Conservation (phyloP, 768 basidiomycete genomes). For the Serendipita sp. region DNA sequence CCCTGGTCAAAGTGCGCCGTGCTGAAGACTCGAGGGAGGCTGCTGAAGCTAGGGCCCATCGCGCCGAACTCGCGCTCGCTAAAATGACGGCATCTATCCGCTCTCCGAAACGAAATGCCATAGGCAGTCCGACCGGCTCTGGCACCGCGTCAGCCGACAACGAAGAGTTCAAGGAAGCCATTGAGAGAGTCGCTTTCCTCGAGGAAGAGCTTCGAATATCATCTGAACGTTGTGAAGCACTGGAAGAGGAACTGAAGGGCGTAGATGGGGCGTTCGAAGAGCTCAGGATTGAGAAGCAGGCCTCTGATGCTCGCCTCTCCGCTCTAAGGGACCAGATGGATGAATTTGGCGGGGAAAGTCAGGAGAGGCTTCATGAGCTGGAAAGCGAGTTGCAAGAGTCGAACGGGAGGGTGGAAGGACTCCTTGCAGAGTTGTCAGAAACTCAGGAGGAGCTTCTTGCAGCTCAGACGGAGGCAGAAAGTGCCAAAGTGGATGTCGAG, state of each 20-base stretch:
- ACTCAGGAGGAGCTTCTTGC: conserved; percentile 43
- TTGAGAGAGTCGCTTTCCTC: conserved; percentile 35
- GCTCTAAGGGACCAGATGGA: conserved; percentile 15
- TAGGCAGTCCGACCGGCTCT: not conserved
- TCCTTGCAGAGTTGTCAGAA: conserved; percentile 37
- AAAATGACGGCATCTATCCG: conserved; percentile 37
- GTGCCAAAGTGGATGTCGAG: not conserved
- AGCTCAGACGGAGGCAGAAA: conserved; percentile 18
- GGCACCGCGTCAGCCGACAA: conserved; percentile 19
- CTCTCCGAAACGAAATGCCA: conserved; percentile 15
- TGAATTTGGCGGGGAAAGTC: conserved; percentile 11
- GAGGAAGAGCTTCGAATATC: conserved; percentile 25
- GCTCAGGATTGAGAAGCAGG: conserved; percentile 30
- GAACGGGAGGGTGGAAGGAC: conserved; percentile 22
- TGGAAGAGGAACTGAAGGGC: conserved; percentile 26
- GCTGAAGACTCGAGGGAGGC: conserved; percentile 45
- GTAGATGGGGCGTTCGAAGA: conserved; percentile 29
- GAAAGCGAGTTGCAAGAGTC: conserved; percentile 14
- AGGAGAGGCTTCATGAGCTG: conserved; percentile 15
- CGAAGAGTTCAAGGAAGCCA: conserved; percentile 37
- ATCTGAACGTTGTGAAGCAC: not conserved
- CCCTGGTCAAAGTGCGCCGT: conserved; percentile 17
- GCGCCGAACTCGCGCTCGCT: conserved; percentile 40
- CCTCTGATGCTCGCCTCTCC: conserved; percentile 16
- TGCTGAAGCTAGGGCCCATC: conserved; percentile 22